These are phyloP conservation scores for Miscanthus lutarioriparius DNA, from an alignment of 176 grass and related monocot genomes.

Conservation along the genomic window DNA sequence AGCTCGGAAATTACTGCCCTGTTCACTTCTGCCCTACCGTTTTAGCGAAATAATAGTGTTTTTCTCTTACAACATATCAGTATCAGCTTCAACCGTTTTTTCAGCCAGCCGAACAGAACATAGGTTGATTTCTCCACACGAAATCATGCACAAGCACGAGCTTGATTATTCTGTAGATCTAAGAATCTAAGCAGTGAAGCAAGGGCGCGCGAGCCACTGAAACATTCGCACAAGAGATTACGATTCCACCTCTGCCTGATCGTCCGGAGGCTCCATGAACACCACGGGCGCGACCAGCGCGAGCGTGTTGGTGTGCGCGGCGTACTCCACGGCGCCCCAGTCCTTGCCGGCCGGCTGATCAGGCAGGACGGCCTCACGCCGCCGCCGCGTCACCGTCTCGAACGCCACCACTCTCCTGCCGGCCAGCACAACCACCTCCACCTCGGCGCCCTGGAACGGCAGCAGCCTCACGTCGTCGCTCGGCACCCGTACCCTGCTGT, in stretches of 20 bases:
- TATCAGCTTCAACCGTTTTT: no score
- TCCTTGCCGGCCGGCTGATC: not conserved
- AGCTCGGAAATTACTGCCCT: not conserved
- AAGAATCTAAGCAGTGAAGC: not conserved
- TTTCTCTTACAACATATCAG: no score
- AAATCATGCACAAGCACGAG: not conserved
- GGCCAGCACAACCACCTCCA: slow-evolving; percentile 44
- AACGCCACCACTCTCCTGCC: slow-evolving; percentile 45
- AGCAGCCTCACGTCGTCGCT: slow-evolving; percentile 33
- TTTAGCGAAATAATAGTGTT: no score
- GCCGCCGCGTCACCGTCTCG: slow-evolving; percentile 29
- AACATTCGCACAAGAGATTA: not conserved
- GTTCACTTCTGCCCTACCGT: no score
- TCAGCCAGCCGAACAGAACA: no score
- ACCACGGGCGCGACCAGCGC: slow-evolving; percentile 29
- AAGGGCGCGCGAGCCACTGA: not conserved
- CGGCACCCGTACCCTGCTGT: not conserved
- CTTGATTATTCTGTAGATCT: not conserved
- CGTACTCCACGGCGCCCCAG: slow-evolving; percentile 18
- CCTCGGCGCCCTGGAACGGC: slow-evolving; percentile 46
- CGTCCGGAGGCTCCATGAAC: slow-evolving; percentile 26
- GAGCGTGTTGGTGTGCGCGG: slow-evolving; percentile 64
- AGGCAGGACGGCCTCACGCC: slow-evolving; percentile 23
- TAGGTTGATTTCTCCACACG: not conserved
- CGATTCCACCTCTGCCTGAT: not conserved